Evolutionary conservation across 495 filamentous ascomycete species (phyloP), one percentile per base, ranked within the genome.

Genomic region (Pyronema omphalodes): DNA sequence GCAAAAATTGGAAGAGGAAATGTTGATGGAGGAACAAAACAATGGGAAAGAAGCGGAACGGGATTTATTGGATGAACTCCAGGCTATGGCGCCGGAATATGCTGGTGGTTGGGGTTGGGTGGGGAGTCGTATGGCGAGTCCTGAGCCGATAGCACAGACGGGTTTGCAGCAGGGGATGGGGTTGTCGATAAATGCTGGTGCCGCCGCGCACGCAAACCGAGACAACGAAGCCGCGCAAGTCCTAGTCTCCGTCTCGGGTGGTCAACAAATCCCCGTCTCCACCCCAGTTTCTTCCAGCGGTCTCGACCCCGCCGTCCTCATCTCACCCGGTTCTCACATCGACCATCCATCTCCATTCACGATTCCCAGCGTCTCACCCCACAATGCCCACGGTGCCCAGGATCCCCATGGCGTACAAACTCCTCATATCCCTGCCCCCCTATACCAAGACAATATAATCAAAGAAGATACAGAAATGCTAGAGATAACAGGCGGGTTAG

Each of bases 41-140:
- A 19, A 18, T 33, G 37, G 19, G 9, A 33, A 43, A 8, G 34
- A 18, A 17, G 37, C 14, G 37, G 50, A 52, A 19, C 39, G 40
- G n/a, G 52, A 54, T 37, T 29, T 54, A 7, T 29, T 54, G 52
- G 52, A 54, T 40, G 52, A 54, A 29, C 52, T 54, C 1, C 52
- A 40, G 12, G 37, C 52, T 2, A 54, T 41, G 9, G 19, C 17
- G 1, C 36, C 7, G n/a, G 52, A 50, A 34, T 50, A 50, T 19
- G 47, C 5, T 1, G 47, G 47, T 3, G 36, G 23, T 4, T 50
- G 23, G 23, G 5, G n/a, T n/a, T 29, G 23, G 23, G 23, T 29
- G 23, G 23, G 23, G 23, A 29, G 23, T 29, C 1, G 23, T 1
- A 29, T 29, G 23, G 23, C 2, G 23, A 29, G 23, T 29, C 23